These are phyloP conservation scores for Yarrowia sp. DNA, from an alignment of 805 yeast genomes.

Conservation along the genomic window DNA sequence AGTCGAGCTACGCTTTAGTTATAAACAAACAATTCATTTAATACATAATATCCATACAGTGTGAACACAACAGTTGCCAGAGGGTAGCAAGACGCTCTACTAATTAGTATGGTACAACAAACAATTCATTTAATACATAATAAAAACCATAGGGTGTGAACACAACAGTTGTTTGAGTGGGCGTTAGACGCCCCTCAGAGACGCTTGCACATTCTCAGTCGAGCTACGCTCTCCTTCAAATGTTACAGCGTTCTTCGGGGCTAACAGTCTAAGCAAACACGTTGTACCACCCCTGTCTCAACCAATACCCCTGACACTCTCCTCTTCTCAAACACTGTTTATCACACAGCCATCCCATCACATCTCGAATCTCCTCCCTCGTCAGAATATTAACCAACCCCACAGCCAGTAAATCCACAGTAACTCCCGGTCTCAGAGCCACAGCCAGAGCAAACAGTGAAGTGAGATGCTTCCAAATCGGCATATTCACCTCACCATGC, in stretches of 20 bases:
- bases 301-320: conserved; percentile 33
- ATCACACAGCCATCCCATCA: conserved; percentile 36
- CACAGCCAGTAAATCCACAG: conserved; percentile 33
- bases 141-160: no score
- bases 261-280: neutral
- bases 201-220: no score
- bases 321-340: conserved; percentile 27
- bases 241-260: neutral
- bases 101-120: no score
- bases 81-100: no score
- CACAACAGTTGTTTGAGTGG: no score
- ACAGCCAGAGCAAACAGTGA: conserved; percentile 48
- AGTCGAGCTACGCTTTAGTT: no score
- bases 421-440: conserved; percentile 57
- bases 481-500: conserved; percentile 55
- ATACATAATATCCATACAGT: no score
- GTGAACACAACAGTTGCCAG: no score
- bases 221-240: no score
- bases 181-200: no score
- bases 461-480: conserved; percentile 60
- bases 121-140: no score
- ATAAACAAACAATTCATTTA: no score
- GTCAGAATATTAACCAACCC: conserved; percentile 34
- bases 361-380: conserved; percentile 33
- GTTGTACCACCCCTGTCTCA: conserved; percentile 35